phyloP scores from a whole-genome alignment of 2,329 filamentous ascomycete species.

The Pseudocercospora musae region DNA sequence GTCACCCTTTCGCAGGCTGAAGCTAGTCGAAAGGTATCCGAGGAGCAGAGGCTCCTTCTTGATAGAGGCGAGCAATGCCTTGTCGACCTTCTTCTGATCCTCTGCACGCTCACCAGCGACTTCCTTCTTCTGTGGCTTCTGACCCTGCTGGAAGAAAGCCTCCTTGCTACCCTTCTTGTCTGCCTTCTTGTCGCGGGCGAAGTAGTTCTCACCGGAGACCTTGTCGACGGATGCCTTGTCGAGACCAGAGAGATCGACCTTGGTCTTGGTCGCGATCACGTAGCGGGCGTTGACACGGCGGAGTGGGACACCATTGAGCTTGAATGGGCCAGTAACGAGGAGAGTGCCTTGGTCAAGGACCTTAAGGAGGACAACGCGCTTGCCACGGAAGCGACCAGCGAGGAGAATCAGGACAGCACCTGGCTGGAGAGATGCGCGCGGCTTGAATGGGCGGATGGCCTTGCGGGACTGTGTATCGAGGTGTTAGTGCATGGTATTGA shows the following conservation, averaged over 20 bases:
- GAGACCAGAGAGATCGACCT: constrained; percentile 78
- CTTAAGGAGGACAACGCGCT: constrained; percentile 99
- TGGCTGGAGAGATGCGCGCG: constrained; percentile 85
- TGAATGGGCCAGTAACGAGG: constrained; percentile 99
- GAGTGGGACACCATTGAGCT: constrained; percentile 98
- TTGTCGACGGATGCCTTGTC: constrained; percentile 72
- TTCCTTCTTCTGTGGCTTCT: constrained; percentile 99
- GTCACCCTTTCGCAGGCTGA: constrained; percentile 99
- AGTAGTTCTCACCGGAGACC: constrained; percentile 81
- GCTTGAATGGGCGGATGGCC: constrained; percentile 79
- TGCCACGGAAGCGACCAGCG: constrained; percentile 98
- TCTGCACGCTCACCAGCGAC: constrained; percentile 84
- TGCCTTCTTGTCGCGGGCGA: constrained; percentile 89
- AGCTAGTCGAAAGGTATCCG: constrained; percentile 91
- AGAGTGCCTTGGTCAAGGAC: constrained; percentile 95
- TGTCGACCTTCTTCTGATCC: constrained; percentile 98
- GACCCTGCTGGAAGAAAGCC: constrained; percentile 98
- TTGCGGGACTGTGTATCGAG: constrained; percentile 74
- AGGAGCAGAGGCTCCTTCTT: constrained; percentile 96
- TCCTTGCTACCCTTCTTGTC: constrained; percentile 91
- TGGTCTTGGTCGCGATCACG: constrained; percentile 85
- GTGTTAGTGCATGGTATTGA: constrained; percentile 18
- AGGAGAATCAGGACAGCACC: constrained; percentile 98
- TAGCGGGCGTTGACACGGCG: constrained; percentile 89
- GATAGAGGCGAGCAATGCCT: constrained; percentile 89